These are phyloP conservation scores for Fraxinus americana DNA, from an alignment of 257 asterid species.

Conservation along the genomic window DNA sequence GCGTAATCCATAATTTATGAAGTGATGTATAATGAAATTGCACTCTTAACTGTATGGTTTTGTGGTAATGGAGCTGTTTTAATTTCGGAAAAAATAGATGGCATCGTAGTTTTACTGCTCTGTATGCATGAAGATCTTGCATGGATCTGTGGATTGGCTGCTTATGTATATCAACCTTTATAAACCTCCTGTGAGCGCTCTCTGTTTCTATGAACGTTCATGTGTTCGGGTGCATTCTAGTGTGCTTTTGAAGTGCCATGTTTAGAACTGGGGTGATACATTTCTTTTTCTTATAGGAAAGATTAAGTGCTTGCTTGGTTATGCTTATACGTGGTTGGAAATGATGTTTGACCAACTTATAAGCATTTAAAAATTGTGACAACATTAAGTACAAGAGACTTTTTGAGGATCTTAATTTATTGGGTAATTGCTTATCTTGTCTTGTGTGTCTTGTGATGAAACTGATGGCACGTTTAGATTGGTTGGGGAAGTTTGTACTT, in stretches of 20 bases:
- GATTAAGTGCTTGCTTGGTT: background rate
- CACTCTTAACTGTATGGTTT: slow-evolving; percentile 1
- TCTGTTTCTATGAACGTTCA: no score
- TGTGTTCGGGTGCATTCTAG: background rate
- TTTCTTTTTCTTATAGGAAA: background rate
- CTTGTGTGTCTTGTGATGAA: no score
- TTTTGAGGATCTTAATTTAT: no score
- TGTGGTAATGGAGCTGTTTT: background rate
- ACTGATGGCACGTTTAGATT: no score
- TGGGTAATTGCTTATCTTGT: no score
- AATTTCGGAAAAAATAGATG: background rate
- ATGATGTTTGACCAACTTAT: no score
- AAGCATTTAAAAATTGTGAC: no score
- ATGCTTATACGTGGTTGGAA: no score
- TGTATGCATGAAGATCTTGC: slow-evolving; percentile 17
- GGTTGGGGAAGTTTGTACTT: no score
- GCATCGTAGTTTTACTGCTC: background rate
- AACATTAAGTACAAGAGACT: no score
- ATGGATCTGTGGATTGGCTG: slow-evolving; percentile 4
- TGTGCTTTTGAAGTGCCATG: background rate
- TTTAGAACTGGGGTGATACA: no score
- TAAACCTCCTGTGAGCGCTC: background rate
- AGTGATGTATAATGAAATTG: background rate
- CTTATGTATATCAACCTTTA: slow-evolving; percentile 6
- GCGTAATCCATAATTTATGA: slow-evolving; percentile 41